Conservation (phyloP, 2,329 filamentous ascomycete genomes). For the Mariannaea sp. region DNA sequence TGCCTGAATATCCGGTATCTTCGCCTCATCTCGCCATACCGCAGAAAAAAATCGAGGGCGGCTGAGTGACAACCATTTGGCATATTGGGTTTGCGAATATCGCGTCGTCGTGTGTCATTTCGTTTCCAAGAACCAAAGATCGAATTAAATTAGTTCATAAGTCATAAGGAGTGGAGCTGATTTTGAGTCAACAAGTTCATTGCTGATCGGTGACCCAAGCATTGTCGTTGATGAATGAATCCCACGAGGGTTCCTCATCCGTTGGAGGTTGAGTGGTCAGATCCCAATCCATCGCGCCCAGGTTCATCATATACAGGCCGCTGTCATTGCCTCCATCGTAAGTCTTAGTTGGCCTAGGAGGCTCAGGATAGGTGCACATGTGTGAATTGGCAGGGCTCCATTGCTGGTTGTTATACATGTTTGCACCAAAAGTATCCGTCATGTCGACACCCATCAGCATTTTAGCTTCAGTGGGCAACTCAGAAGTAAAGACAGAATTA, state of each 20-base stretch:
- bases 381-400: slow-evolving; percentile 15
- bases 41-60: too few relatives aligned
- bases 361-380: slow-evolving; percentile 9
- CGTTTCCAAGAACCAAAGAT: slow-evolving; percentile 5
- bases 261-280: background rate
- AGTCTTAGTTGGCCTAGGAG: slow-evolving; percentile 5
- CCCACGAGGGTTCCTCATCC: slow-evolving; percentile 41
- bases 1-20: too few relatives aligned
- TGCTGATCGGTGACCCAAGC: slow-evolving; percentile 31
- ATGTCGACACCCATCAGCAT: slow-evolving; percentile 46
- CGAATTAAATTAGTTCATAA: slow-evolving; percentile 19
- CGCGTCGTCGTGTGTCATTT: background rate
- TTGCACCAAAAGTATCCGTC: slow-evolving; percentile 31
- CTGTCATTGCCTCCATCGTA: background rate
- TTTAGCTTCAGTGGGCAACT: slow-evolving; percentile 49
- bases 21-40: too few relatives aligned
- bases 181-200: slow-evolving; percentile 2
- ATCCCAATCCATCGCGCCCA: slow-evolving; percentile 18
- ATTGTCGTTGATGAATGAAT: slow-evolving; percentile 40
- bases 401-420: slow-evolving; percentile 21
- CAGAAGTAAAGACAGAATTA: slow-evolving; percentile 48
- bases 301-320: slow-evolving; percentile 1
- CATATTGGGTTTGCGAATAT: too few relatives aligned
- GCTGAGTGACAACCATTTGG: too few relatives aligned
- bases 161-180: slow-evolving; percentile 9